Evolutionary conservation across 257 asterid genomes (phyloP), one percentile per base, ranked within the genome.

Genomic region (Nicotiana undulata): DNA sequence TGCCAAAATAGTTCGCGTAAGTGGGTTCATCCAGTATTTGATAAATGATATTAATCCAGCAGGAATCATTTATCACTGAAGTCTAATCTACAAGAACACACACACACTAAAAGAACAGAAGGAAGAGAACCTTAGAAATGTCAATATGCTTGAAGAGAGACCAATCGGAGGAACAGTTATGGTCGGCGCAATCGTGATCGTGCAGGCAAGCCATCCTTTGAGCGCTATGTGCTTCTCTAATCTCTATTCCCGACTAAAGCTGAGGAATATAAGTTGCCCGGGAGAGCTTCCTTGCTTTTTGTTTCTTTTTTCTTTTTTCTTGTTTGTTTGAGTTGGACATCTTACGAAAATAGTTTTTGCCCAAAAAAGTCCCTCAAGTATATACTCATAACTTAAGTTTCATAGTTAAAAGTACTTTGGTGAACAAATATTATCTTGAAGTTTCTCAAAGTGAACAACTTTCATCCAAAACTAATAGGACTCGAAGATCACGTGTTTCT

Each of bases 131-230:
- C 98, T 91, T 95, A 53, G 97, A 68, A 84, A 95, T 88, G 83
- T 95, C 99, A 10, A 95, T 87, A 82, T 92, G 94, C 83, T 95
- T 89, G 94, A 92, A 93, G 64, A 95, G 98, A 87, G 97, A 89
- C 97, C 97, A 95, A 80, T 90, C 92, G 67, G 99, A 70, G 74
- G 98, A 95, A 84, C 99, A 93, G 81, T 92, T 93, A 88, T 93
- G 95, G 55, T 95, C 99, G 79, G 90, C 97, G 91, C 98, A 95
- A 90, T 95, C 92, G 91, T 95, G 98, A 90, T 95, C 99, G 89
- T 95, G 99, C 79, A 91, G 56, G 86, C 99, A 95, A 7, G 98
- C 93, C 82, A 46, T 63, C 75, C 37, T 44, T 70, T 49, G 15
- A 67, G 55, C 31, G 5, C 11, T 40, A n/a, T 13, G 2, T 44